Evolutionary conservation across 2,329 filamentous ascomycete species (phyloP), one percentile per base, ranked within the genome.

Genomic region (Ophiocordyceps unilateralis): DNA sequence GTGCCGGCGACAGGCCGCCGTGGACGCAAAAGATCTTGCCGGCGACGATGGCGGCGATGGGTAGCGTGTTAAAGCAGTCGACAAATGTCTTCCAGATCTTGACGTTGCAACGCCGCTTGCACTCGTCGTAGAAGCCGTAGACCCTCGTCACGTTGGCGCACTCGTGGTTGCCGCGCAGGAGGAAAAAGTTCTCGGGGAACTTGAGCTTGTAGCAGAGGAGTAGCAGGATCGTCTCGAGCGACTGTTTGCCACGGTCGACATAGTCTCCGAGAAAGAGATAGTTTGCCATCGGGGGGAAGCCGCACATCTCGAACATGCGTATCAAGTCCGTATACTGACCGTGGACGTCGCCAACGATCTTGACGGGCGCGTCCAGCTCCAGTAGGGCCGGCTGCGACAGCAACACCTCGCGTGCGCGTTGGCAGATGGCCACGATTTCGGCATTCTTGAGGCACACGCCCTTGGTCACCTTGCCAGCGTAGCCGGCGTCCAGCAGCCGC

Each of bases 51-150:
- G 89, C 78, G 38, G 89, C 89, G 55, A 96, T 95, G 0, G 89
- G 89, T 39, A 96, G 72, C 37, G 82, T 88, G 61, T 96, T 96
- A 70, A 96, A 96, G 22, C 84, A 91, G 58, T 96, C 89, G 42
- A 94, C 81, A 57, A 96, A 96, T 0, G 86, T 93, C 69, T 96
- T 96, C 89, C 89, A 96, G 44, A 93, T 78, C 67, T 95, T 95
- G 59, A 95, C 85, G 58, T 94, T 95, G 68, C 84, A 94, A 47
- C 89, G 76, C 50, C 89, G 76, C 67, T 96, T 96, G 72, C 89
- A 96, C 60, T 96, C 89, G 55, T 96, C 89, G 65, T 96, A 96
- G 63, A 96, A 96, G 2, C 89, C 89, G 61, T 95, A 95, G 30
- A 96, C 86, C 46, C 89, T 76, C 14, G 87, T 96, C 43, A 96